These are phyloP conservation scores for Kwoniella shivajii DNA, from an alignment of 1,284 basidiomycete species.

Conservation along the genomic window DNA sequence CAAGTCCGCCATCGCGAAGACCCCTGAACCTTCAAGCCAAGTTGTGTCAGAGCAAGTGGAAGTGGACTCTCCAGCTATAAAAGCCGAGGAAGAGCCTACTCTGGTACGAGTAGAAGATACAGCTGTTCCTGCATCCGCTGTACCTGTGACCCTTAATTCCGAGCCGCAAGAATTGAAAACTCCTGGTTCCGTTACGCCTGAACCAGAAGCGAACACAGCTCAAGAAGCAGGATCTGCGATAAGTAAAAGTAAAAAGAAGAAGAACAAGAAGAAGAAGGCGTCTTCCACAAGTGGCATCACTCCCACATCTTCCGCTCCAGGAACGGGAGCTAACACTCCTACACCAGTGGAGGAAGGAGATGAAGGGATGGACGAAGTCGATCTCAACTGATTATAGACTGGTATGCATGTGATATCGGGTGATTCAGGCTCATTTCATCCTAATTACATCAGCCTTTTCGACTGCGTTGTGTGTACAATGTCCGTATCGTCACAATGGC, in stretches of 20 bases:
- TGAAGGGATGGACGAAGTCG: conserved; percentile 34
- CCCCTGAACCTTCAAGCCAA: conserved; percentile 10
- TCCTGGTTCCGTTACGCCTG: neutral
- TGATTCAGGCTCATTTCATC: too few species aligned
- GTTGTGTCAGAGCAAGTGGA: neutral
- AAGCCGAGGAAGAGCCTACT: conserved; percentile 4
- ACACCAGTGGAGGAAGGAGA: conserved; percentile 23
- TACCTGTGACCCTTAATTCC: neutral
- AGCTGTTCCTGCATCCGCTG: conserved; percentile 3
- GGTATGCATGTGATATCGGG: conserved; percentile 1
- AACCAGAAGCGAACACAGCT: conserved; percentile 1
- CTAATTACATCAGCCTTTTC: too few species aligned
- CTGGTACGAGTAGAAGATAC: conserved; percentile 2
- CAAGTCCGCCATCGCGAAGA: conserved; percentile 26
- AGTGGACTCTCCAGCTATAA: neutral
- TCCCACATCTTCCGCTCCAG: conserved; percentile 2
- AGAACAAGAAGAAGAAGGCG: conserved; percentile 18
- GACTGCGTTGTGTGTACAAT: too few species aligned
- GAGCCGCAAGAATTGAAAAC: conserved; percentile 5
- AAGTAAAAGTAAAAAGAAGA: conserved; percentile 19
- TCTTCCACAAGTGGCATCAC: conserved; percentile 4
- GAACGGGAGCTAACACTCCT: neutral
- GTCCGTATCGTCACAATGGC: too few species aligned
- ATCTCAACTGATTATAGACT: conserved; percentile 24
- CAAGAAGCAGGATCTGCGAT: conserved; percentile 2